Conservation (phyloP, 768 basidiomycete genomes). For the Suillus cothurnatus region DNA sequence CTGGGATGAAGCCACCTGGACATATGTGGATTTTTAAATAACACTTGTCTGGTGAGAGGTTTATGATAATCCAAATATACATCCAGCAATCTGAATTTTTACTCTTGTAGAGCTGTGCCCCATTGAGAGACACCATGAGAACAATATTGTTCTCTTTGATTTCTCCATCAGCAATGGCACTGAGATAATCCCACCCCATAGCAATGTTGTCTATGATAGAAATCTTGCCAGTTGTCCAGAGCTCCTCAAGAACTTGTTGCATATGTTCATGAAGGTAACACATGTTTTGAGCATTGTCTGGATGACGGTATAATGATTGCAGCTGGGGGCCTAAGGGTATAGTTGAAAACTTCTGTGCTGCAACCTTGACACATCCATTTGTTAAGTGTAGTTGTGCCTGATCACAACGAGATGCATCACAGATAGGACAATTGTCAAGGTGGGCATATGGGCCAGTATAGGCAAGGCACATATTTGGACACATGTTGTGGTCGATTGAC, state of each 20-base stretch:
- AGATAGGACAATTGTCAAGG: constrained; percentile 34
- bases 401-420: constrained; percentile 34
- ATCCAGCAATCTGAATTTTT: constrained; percentile 41
- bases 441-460: too few species aligned
- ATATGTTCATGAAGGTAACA: constrained; percentile 26
- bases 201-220: background rate
- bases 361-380: constrained; percentile 18
- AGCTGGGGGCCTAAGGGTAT: constrained; percentile 46
- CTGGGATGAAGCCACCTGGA: constrained; percentile 26
- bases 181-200: constrained; percentile 17
- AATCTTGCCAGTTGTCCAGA: constrained; percentile 5
- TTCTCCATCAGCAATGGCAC: constrained; percentile 6
- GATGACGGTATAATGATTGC: constrained; percentile 36
- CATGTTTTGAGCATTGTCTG: constrained; percentile 26
- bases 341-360: constrained; percentile 37
- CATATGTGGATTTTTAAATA: constrained; percentile 16
- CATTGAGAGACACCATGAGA: constrained; percentile 41
- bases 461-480: too few species aligned
- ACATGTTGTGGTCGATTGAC: too few species aligned
- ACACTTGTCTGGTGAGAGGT: constrained; percentile 16
- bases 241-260: constrained; percentile 18
- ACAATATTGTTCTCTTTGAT: constrained; percentile 29
- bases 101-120: constrained; percentile 43
- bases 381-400: background rate
- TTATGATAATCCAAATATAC: constrained; percentile 23